Evolutionary conservation across 1,139 yeast species (phyloP), one percentile per base, ranked within the genome.

Genomic region (Zygosaccharomyces pseudobailii): DNA sequence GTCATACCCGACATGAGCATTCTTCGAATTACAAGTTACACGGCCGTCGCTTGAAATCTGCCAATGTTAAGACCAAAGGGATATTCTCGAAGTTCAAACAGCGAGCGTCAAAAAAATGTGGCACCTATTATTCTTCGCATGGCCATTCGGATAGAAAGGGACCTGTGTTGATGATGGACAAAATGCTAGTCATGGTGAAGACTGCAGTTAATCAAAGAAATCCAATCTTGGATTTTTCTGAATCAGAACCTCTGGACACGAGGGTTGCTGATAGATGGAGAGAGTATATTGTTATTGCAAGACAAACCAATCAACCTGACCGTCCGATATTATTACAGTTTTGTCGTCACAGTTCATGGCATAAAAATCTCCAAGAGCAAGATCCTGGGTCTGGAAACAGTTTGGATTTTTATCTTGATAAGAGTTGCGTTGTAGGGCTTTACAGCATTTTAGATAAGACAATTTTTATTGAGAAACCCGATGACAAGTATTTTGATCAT

Each of bases 391-490:
- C 13, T 2, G 36, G 38, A 21, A 43, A 35, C 20, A 59, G 55
- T 3, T 45, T 66, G 44, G 70, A 68, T 41, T 66, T 70, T 45
- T 45, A 46, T 3, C 34, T 70, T 33, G 55, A 59, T 38, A 55
- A 45, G 13, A 30, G 50, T 8, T 62, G 65, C 41, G 47, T 51
- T 2, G 79, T 83, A 3, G 73, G 69, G 23, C 71, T 87, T 40
- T 86, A 83, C 58, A 86, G 85, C 40, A 65, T 76, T 1, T 66
- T 83, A 39, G 96, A 89, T 59, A 83, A 86, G 57, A 75, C 92
- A 0, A 69, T 88, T 17, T 78, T 80, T 17, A 62, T 85, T 5
- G 65, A 70, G 46, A 76, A 77, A 9, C 72, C 71, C 2, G 58
- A 53, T 32, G 51, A 46, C 17, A 56, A 40, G 48, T 46, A 3